Percentiles rank a stretch among this genome's conserved stretches.
Evolutionary conservation across 108 stramenopile genomes (phyloP).

Genomic region (Seminavis robusta): DNA sequence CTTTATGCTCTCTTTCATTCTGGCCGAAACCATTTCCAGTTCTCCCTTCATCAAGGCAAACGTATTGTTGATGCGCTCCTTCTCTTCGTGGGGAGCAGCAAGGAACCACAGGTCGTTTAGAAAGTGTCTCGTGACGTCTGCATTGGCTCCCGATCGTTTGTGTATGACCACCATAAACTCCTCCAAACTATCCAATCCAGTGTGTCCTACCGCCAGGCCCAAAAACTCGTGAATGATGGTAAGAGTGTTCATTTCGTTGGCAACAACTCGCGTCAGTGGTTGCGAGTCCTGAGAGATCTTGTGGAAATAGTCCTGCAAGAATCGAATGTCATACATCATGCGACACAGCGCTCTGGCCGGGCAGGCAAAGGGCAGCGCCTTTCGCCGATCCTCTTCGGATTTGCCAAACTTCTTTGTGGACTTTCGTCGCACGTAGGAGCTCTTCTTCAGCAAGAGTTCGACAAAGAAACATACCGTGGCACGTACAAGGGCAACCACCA

Average conservation of each 20-base stretch:
- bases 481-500: conserved; percentile 56
- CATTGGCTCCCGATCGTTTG: conserved; percentile 48
- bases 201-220: conserved; percentile 45
- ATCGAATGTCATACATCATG: conserved; percentile 66
- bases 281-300: conserved; percentile 45
- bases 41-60: conserved; percentile 23
- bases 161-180: conserved; percentile 73
- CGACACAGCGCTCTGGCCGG: conserved; percentile 49
- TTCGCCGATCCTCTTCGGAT: neutral
- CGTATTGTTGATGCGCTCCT: conserved; percentile 8
- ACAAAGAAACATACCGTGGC: conserved; percentile 76
- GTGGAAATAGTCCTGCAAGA: conserved; percentile 66
- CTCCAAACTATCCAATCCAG: conserved; percentile 41
- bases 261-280: conserved; percentile 48
- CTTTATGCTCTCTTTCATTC: conserved; percentile 6
- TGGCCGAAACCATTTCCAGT: conserved; percentile 15
- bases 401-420: neutral
- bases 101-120: conserved; percentile 39
- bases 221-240: conserved; percentile 46
- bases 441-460: conserved; percentile 59
- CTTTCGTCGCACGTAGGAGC: conserved; percentile 35
- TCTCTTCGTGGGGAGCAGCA: conserved; percentile 6
- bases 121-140: conserved; percentile 31
- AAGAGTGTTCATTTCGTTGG: conserved; percentile 63
- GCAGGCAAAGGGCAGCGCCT: conserved; percentile 49